Base-by-base conservation (phyloP, 208 protist species). In the Zelonia costaricensis region DNA sequence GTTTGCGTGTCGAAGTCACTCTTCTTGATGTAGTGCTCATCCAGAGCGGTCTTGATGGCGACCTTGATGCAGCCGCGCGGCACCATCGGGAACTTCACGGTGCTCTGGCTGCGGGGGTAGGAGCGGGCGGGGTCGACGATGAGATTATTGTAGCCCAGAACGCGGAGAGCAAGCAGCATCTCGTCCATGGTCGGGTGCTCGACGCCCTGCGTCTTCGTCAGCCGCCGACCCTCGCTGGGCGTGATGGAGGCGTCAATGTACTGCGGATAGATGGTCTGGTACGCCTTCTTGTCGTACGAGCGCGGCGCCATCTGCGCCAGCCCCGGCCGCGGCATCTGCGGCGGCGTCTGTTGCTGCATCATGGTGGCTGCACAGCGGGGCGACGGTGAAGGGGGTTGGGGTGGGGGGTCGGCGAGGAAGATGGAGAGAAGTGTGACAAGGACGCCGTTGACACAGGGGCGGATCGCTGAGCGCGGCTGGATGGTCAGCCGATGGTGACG, bases 1-100 rank as follows among this genome's bases (percentile, higher is more conserved):
- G 69, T 88, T 52, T 92, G 80, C n/a, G 67, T 80, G 71, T 96
- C 91, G 51, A 92, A 96, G 35, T 94, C 87, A 57, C 82, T 92
- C 71, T 93, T 94, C 48, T 88, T 85, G 53, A 94, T 84, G 74
- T 93, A 91, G 62, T 96, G 87, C 61, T 76, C 67, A 39, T 86
- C 69, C n/a, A 65, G 27, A 0, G 91, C 85, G 8, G 62, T 63
- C 67, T 93, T 96, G 59, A 96, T 80, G 23, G 75, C 69, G 22
- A 93, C 85, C 72, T 78, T 82, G 6, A 96, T 58, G 59, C 81
- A 82, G 3, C 85, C 91, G 27, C 83, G 84, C n/a, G 85, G 87
- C n/a, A 81, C 76, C 42, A 88, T 47, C 2, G 84, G 69, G 39
- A 87, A 92, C 39, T 70, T 76, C 18, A 42, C 47, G 18, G 58